These are phyloP conservation scores for Fusarium scirpi DNA, from an alignment of 2,329 filamentous ascomycete species.

Conservation along the genomic window DNA sequence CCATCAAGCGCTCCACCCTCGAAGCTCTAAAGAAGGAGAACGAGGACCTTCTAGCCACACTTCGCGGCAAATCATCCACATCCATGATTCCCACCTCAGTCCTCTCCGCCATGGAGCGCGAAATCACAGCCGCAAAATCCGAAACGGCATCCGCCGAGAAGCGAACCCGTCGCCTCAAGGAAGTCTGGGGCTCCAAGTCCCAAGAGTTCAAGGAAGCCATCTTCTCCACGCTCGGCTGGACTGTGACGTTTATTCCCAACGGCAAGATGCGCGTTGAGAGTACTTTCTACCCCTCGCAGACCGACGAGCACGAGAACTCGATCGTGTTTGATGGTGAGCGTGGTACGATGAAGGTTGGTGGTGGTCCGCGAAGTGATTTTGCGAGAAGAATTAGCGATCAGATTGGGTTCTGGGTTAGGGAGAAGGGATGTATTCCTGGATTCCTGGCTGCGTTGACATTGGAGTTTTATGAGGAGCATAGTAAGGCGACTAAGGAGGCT, in stretches of 20 bases:
- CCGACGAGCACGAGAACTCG: conserved; percentile 77
- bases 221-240: conserved; percentile 91
- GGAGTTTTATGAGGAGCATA: conserved; percentile 87
- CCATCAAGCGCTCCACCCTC: conserved; percentile 85
- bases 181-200: conserved; percentile 92
- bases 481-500: conserved; percentile 32
- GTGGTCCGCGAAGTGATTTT: conserved; percentile 88
- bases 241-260: conserved; percentile 95
- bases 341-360: conserved; percentile 97
- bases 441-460: conserved; percentile 91
- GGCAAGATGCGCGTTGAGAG: conserved; percentile 93
- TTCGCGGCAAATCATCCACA: conserved; percentile 63
- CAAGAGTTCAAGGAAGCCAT: conserved; percentile 97
- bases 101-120: conserved; percentile 79
- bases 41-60: conserved; percentile 79
- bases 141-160: conserved; percentile 83
- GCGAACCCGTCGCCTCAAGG: conserved; percentile 84
- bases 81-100: conserved; percentile 81
- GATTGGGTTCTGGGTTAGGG: conserved; percentile 96
- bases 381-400: conserved; percentile 85
- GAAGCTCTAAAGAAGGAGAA: conserved; percentile 85
- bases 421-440: conserved; percentile 91
- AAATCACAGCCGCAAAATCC: conserved; percentile 77
- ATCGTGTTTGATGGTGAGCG: conserved; percentile 92
- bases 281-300: conserved; percentile 80